These are phyloP conservation scores for Colletotrichum horii DNA, from an alignment of 2,329 filamentous ascomycete genomes.

Conservation along the genomic window DNA sequence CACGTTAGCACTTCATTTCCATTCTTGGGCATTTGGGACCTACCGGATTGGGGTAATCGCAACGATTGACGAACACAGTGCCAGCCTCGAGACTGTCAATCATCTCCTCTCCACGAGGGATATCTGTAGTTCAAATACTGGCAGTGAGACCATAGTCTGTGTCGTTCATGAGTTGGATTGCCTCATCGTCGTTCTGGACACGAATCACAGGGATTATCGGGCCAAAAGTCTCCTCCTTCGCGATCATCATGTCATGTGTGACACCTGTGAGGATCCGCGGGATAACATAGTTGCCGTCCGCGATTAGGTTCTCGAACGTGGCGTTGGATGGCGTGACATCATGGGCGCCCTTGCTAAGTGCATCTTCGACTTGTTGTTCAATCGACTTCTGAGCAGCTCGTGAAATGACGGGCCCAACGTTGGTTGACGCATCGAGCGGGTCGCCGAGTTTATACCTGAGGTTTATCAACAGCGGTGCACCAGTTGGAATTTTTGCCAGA, in stretches of 20 bases:
- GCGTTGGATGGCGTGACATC: slow-evolving; percentile 62
- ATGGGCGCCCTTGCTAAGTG: slow-evolving; percentile 67
- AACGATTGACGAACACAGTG: background rate
- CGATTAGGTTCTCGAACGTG: slow-evolving; percentile 61
- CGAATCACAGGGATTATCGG: slow-evolving; percentile 93
- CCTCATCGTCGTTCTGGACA: slow-evolving; percentile 81
- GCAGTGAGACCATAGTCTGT: slow-evolving; percentile 92
- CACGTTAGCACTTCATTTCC: background rate
- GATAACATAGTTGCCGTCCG: slow-evolving; percentile 65
- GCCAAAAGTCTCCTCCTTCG: slow-evolving; percentile 94
- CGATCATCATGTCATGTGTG: slow-evolving; percentile 81
- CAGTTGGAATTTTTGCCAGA: background rate
- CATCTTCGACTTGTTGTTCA: slow-evolving; percentile 66
- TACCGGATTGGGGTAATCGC: background rate
- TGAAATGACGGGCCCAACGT: slow-evolving; percentile 72
- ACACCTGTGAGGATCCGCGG: slow-evolving; percentile 83
- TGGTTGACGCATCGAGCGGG: slow-evolving; percentile 64
- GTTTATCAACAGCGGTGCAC: slow-evolving; percentile 32
- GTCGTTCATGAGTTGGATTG: slow-evolving; percentile 87
- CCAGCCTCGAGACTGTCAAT: background rate
- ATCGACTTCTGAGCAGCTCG: slow-evolving; percentile 65
- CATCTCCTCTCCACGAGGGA: background rate
- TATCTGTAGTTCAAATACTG: slow-evolving; percentile 79
- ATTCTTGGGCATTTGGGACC: background rate
- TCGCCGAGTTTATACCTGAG: slow-evolving; percentile 55